phyloP scores from a whole-genome alignment of 495 filamentous ascomycete genomes.

The Penicillium taxi region DNA sequence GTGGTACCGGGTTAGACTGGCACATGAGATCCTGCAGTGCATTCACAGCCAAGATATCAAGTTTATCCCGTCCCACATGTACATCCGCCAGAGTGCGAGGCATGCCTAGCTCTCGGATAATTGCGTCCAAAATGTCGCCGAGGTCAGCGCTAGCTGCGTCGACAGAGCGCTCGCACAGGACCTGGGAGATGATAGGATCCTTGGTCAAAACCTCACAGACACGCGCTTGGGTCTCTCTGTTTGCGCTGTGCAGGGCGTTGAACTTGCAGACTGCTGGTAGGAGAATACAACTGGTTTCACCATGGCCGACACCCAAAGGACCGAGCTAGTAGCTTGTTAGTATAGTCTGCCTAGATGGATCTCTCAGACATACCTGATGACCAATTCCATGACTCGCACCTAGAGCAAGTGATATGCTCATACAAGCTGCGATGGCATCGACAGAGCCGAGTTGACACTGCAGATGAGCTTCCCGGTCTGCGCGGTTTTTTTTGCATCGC shows the following conservation, averaged over 20 bases:
- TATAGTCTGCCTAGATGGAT: background rate
- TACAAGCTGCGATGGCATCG: slow-evolving; percentile 46
- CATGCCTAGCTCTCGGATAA: slow-evolving; percentile 48
- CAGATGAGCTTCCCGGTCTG: slow-evolving; percentile 41
- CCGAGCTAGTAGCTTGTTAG: slow-evolving; percentile 35
- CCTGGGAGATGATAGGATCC: slow-evolving; percentile 32
- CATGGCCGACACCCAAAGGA: slow-evolving; percentile 55
- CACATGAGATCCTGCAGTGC: slow-evolving; percentile 46
- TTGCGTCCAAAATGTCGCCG: slow-evolving; percentile 45
- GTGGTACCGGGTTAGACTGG: slow-evolving; percentile 40
- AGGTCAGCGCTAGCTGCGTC: slow-evolving; percentile 35
- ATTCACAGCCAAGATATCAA: slow-evolving; percentile 42
- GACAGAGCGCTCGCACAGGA: slow-evolving; percentile 31
- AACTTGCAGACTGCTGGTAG: slow-evolving; percentile 53
- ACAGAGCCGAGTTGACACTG: slow-evolving; percentile 47
- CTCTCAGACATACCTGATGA: slow-evolving; percentile 44
- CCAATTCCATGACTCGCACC: slow-evolving; percentile 60
- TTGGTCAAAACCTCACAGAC: slow-evolving; percentile 42
- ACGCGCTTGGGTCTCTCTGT: slow-evolving; percentile 36
- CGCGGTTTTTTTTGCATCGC: slow-evolving; percentile 34
- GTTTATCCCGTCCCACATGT: slow-evolving; percentile 42
- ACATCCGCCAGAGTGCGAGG: slow-evolving; percentile 49
- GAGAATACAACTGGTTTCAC: slow-evolving; percentile 58
- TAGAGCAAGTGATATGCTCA: slow-evolving; percentile 36
- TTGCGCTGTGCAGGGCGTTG: slow-evolving; percentile 44